Evolutionary conservation across 305 asterid species (phyloP).

Genomic region (Fraxinus xanthoxyloides): DNA sequence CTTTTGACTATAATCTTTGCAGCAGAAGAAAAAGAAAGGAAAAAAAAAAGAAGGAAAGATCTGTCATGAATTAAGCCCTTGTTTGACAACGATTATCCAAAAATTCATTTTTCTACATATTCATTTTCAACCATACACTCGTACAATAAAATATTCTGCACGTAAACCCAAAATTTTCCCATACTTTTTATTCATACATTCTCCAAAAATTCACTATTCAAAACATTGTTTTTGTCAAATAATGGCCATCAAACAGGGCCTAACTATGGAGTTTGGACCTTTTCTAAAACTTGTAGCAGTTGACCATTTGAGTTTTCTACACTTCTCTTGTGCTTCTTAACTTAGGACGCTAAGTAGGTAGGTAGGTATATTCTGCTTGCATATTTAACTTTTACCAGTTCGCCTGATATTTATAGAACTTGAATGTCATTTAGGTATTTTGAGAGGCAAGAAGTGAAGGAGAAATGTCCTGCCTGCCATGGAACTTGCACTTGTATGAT

Average conservation of each 20-base stretch:
- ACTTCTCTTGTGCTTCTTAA: neutral
- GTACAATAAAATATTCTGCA: neutral
- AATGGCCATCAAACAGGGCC: neutral
- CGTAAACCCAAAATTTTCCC: no score
- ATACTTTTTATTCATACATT: neutral
- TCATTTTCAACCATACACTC: neutral
- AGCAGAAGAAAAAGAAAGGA: neutral
- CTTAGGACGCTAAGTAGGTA: neutral
- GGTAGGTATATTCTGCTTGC: neutral
- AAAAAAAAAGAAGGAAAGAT: neutral
- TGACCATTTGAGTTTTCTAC: neutral
- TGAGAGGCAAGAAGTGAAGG: slow-evolving; percentile 73
- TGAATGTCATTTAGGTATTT: slow-evolving; percentile 45
- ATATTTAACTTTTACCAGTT: neutral
- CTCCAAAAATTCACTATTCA: neutral
- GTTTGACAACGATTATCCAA: neutral
- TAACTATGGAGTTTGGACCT: neutral
- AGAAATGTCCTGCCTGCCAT: slow-evolving; percentile 75
- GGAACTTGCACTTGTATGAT: slow-evolving; percentile 75
- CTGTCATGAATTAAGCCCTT: neutral
- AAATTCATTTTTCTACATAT: no score
- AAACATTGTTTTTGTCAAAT: neutral
- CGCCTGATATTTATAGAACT: slow-evolving; percentile 20
- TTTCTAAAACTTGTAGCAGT: neutral
- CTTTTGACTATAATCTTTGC: slow-evolving; percentile 5